Base-by-base conservation (phyloP, 352 stramenopile species). In the Globisporangium emineosum region DNA sequence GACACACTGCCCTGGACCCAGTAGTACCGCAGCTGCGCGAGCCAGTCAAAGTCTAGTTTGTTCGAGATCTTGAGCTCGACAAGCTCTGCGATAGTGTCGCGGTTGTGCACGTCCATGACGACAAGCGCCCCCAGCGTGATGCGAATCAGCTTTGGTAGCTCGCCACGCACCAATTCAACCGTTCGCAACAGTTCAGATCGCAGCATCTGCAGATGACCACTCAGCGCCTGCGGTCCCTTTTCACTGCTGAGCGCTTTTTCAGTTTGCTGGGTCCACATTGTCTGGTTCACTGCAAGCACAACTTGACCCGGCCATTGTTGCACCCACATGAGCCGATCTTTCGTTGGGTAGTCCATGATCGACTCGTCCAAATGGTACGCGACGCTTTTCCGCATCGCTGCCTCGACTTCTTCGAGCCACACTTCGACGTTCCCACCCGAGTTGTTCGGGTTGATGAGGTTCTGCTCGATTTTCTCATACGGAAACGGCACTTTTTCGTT, bases 61-160 rank as follows among this genome's bases (percentile, higher is more conserved):
- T 89, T 75, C 4, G 75, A 80, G 30, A 94, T 82, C 29, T 93
- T 77, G 37, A 96, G 69, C 2, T 92, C 75, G 49, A 93, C 79
- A 29, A 98, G 70, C 64, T 98, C 92, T 6, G 89, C 87, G 55
- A 98, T 97, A 57, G 90, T 96, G 65, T 98, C 92, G 13, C 93
- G 86, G 47, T 97, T 98, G 81, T 98, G 94, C 7, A 98, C 94
- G 65, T 98, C 94, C 86, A 98, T 97, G 10, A 98, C 93, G 1
- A 98, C 90, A 25, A 98, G 77, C 4, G 94, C 89, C 27, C 90
- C 89, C 5, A 98, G 72, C 0, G 93, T 94, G 54, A 94, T 97
- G 1, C 93, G 81, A 64, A 98, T 92, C 17, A 95, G 66, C 64
- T 98, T 98, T n/a, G 89, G 80, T 7, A 98, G 78, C 66, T 98